Evolutionary conservation across 1,284 basidiomycete species (phyloP), one percentile per base, ranked within the genome.

Genomic region (Trichosporon sp.): DNA sequence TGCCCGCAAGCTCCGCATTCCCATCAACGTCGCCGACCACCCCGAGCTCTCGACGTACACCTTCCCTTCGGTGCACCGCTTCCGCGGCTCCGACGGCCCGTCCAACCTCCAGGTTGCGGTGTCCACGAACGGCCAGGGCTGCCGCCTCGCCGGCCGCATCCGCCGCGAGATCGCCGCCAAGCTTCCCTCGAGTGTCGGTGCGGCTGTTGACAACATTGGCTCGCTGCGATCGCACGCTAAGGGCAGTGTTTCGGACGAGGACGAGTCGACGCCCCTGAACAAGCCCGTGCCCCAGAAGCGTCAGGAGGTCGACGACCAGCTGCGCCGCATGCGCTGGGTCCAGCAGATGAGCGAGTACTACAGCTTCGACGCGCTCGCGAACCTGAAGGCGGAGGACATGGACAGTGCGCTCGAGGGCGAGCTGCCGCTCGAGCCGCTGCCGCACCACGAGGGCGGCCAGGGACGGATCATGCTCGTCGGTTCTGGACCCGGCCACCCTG

Each of bases 261-360:
- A 91, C 70, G 86, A 84, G 32, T 85, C 84, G 9, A 76, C 76
- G 12, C 92, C 91, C 0, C 90, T 95, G 31, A 97, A 97, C 77
- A 83, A 86, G 35, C 94, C 94, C 0, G 92, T 96, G 0, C 87
- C 89, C 0, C 87, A 90, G 72, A 85, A 89, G 7, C 27, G 56
- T 6, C 47, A 58, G 31, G 56, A 69, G 38, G 62, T 44, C 29
- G 65, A 65, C 29, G 72, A 72, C 65, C 34, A 73, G 76, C 85
- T 85, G 66, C 84, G 92, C 60, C 85, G 91, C 27, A 91, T 94
- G 88, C 88, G 90, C 81, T 95, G 92, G 92, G 90, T 95, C 0
- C 89, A 92, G 1, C 93, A 95, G 80, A 88, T 95, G 76, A 93
- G 92, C 85, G 93, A 98, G 81, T 97, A 97, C 80, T 98, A 93